These are phyloP conservation scores for Clonostachys byssicola DNA, from an alignment of 2,329 filamentous ascomycete genomes.

Conservation along the genomic window DNA sequence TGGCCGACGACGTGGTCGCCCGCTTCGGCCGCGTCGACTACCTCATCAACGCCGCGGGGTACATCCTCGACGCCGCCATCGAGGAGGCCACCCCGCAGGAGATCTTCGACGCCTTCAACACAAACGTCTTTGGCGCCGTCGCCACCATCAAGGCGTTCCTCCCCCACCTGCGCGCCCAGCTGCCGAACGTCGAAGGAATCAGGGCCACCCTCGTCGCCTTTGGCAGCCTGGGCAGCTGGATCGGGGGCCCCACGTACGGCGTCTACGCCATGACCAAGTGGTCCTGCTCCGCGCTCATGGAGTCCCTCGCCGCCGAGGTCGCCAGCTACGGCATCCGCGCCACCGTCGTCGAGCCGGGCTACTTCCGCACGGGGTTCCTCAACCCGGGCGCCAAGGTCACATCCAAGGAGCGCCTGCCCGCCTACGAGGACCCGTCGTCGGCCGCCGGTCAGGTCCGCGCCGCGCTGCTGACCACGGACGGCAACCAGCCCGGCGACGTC, in stretches of 20 bases:
- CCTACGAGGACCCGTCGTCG: constrained; percentile 19
- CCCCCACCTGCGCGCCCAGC: constrained; percentile 36
- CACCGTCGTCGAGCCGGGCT: constrained; percentile 42
- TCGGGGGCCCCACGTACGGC: constrained; percentile 25
- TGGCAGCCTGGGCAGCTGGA: constrained; percentile 41
- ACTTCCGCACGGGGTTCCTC: constrained; percentile 47
- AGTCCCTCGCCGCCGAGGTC: constrained; percentile 37
- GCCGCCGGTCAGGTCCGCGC: constrained; percentile 18
- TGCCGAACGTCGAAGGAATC: constrained; percentile 5
- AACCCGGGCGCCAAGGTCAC: constrained; percentile 20
- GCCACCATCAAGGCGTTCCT: constrained; percentile 43
- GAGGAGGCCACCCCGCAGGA: constrained; percentile 33
- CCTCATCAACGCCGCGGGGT: constrained; percentile 43
- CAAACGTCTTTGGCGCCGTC: constrained; percentile 48
- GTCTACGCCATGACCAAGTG: constrained; percentile 41
- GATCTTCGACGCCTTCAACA: constrained; percentile 34
- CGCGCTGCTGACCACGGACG: constrained; percentile 26
- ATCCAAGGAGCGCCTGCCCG: constrained; percentile 21
- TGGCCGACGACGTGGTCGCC: constrained; percentile 22
- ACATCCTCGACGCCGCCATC: constrained; percentile 32
- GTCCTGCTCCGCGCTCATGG: constrained; percentile 36
- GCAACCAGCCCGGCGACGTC: constrained; percentile 51
- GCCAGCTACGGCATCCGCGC: constrained; percentile 36
- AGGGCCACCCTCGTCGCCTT: constrained; percentile 33
- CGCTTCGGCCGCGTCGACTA: constrained; percentile 36